These are phyloP conservation scores for Posidonia oceanica DNA, from an alignment of 116 monocot genomes.

Conservation along the genomic window DNA sequence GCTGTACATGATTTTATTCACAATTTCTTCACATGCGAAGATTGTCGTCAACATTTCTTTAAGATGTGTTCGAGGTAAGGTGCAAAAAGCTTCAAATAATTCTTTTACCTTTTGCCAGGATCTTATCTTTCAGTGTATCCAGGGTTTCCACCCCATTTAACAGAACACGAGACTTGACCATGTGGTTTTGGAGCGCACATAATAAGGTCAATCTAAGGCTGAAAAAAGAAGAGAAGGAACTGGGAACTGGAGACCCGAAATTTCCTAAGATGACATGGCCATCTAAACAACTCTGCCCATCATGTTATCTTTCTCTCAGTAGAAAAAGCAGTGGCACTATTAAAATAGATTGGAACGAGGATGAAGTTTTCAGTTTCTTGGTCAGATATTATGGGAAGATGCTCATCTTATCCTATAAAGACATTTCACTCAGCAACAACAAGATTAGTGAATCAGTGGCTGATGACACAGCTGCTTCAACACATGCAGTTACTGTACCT, in stretches of 20 bases:
- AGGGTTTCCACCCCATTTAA: constrained; percentile 64
- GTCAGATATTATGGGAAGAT: constrained; percentile 60
- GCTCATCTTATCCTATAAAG: constrained; percentile 41
- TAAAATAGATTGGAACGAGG: constrained; percentile 46
- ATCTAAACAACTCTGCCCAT: constrained; percentile 52
- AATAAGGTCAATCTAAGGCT: constrained; percentile 86
- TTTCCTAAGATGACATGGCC: constrained; percentile 91
- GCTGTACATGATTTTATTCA: constrained; percentile 79
- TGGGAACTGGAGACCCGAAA: constrained; percentile 45
- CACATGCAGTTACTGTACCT: constrained; percentile 58
- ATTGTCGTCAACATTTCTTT: constrained; percentile 82
- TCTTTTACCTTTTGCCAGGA: not conserved
- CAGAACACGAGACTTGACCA: constrained; percentile 40
- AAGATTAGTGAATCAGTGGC: constrained; percentile 2
- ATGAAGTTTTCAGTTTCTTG: constrained; percentile 71
- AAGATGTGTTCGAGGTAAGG: constrained; percentile 78
- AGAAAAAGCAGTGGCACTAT: constrained; percentile 12
- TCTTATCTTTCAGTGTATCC: not conserved
- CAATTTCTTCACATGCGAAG: constrained; percentile 87
- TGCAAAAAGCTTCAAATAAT: not conserved
- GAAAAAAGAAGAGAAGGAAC: constrained; percentile 66
- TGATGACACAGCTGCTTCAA: constrained; percentile 30
- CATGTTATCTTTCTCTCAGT: constrained; percentile 38
- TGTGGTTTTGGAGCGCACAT: constrained; percentile 92
- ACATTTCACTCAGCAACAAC: constrained; percentile 8